Base-by-base conservation (phyloP, 257 asterid species). In the Forsythia suspensa region DNA sequence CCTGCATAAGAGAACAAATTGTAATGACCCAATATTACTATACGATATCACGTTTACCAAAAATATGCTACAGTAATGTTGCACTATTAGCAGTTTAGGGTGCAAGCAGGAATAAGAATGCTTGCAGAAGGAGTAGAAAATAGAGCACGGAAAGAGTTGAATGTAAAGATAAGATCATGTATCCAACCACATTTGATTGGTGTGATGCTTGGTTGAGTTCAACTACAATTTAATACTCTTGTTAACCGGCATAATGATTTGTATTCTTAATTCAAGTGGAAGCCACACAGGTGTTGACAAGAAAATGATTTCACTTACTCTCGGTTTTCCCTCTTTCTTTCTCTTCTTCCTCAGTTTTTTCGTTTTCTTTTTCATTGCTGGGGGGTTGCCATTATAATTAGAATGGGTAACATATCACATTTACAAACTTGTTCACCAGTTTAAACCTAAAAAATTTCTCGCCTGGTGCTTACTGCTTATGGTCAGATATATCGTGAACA, bases 1-100 rank as follows among this genome's bases (percentile, higher is more conserved):
- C 99, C 99, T 95, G 91, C 87, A 83, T 24, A 46, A 61, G 16
- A 77, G 61, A 66, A 71, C 11, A 24, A 16, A 79, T 61, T 15
- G 9, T 43, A 57, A 76, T 29, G 29, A 29, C 5, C 70, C 21
- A 24, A 41, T 63, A 5, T 70, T 57, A 16, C 46, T 4, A 13
- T 4, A 67, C 21, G 24, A 52, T 11, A 36, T 77, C 3, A 41
- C 24, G 21, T 4, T 65, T 34, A 43, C 59, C 16, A 20, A 37
- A 38, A 18, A 3, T 5, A 65, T 43, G 65, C 34, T 10, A 37
- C 12, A 20, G 8, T 39, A 12, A 8, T 59, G 36, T 48, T 34
- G 1, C 18, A 65, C 11, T 13, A 6, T 74, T 37, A 70, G 44
- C 48, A 11, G 15, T 6, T 48, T 48, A 63, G 2, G 29, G 43